Conservation (phyloP, 2,329 filamentous ascomycete genomes). For the Colletotrichum sp. region DNA sequence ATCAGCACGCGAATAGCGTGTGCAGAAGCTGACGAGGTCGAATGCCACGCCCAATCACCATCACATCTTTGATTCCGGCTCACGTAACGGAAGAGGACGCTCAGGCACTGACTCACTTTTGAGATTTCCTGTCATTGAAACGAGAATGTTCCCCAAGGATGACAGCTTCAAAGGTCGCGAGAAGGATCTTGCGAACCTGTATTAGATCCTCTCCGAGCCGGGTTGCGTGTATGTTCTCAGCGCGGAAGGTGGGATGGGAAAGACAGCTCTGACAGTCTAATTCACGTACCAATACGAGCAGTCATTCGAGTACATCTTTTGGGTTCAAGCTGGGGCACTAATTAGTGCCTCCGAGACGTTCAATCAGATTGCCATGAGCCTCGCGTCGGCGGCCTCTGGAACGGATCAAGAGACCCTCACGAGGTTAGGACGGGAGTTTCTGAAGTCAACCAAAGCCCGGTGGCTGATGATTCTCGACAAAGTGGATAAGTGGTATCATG, state of each 20-base stretch:
- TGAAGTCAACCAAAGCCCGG: slow-evolving; percentile 16
- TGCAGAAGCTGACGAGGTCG: background rate
- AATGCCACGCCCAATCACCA: background rate
- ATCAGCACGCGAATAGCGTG: background rate
- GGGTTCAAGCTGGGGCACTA: background rate
- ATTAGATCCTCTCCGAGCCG: background rate
- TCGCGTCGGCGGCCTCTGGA: background rate
- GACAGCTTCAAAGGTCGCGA: background rate
- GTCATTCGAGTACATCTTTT: background rate
- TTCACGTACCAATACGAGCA: background rate
- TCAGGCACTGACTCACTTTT: background rate
- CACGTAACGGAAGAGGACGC: background rate
- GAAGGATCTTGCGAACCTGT: background rate
- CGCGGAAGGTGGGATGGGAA: background rate
- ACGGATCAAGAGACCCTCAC: background rate
- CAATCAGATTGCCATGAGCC: background rate
- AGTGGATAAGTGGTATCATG: slow-evolving; percentile 21
- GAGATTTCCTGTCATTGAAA: background rate
- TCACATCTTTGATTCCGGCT: background rate
- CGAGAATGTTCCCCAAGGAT: background rate
- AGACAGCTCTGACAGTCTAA: background rate
- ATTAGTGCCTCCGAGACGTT: background rate
- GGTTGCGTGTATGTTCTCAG: background rate
- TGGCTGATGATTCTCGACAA: slow-evolving; percentile 26
- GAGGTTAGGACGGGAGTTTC: slow-evolving; percentile 14